Percentiles rank a stretch among this genome's conserved stretches.
Evolutionary conservation across 2,329 filamentous ascomycete species (phyloP).

Genomic region (Orbilia quercus): DNA sequence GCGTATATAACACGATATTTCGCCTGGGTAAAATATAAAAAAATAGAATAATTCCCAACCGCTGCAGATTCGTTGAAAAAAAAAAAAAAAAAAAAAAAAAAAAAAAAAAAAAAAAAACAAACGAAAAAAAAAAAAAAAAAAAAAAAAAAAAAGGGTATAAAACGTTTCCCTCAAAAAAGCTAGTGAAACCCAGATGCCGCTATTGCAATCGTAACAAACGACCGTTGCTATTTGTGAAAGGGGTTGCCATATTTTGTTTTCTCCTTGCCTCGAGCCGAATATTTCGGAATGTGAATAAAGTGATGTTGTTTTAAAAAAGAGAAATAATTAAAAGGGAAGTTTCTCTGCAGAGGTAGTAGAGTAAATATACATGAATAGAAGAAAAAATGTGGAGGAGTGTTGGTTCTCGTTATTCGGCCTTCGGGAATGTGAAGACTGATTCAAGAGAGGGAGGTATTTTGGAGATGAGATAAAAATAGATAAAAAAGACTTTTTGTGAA

Average conservation of each 20-base stretch:
- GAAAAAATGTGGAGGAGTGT: slow-evolving; percentile 8
- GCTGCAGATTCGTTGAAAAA: slow-evolving; percentile 42
- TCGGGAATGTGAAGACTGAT: slow-evolving; percentile 18
- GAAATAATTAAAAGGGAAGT: slow-evolving; percentile 33
- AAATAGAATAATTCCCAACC: slow-evolving; percentile 29
- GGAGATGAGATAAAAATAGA: slow-evolving; percentile 17
- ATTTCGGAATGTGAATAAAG: slow-evolving; percentile 35
- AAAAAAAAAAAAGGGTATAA: slow-evolving; percentile 20
- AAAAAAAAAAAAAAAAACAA: slow-evolving; percentile 19
- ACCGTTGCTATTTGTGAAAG: slow-evolving; percentile 48
- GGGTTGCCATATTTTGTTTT: slow-evolving; percentile 22
- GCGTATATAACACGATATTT: slow-evolving; percentile 51
- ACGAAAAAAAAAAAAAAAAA: slow-evolving; percentile 29
- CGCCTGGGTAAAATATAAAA: slow-evolving; percentile 46
- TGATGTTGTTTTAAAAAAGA: slow-evolving; percentile 11
- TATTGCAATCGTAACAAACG: slow-evolving; percentile 39
- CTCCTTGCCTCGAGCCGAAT: slow-evolving; percentile 43
- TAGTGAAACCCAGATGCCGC: slow-evolving; percentile 42
- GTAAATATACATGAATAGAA: slow-evolving; percentile 54
- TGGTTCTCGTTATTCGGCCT: slow-evolving; percentile 16
- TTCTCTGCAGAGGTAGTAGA: slow-evolving; percentile 50
- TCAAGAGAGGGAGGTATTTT: slow-evolving; percentile 20
- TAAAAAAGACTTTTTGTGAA: slow-evolving; percentile 50
- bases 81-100: slow-evolving; percentile 22
- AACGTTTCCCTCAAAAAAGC: slow-evolving; percentile 24